Conservation (phyloP, 2,329 filamentous ascomycete species). For the Colletotrichum tanaceti region DNA sequence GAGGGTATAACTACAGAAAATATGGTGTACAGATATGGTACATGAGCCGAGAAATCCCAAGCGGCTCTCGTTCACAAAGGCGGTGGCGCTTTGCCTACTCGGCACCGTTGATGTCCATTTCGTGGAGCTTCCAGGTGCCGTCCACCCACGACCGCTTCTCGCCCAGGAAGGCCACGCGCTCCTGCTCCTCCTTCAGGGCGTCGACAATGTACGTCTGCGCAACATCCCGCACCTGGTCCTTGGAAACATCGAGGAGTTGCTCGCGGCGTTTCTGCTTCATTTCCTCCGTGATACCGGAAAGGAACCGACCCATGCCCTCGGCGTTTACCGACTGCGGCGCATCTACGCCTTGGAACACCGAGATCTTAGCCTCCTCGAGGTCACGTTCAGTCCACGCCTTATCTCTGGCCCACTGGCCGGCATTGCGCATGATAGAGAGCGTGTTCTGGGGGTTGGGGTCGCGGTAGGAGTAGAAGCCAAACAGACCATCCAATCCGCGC, state of each 20-base stretch:
- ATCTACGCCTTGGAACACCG: constrained; percentile 91
- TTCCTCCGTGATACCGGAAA: constrained; percentile 85
- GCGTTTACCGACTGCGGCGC: constrained; percentile 87
- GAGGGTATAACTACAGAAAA: constrained; percentile 39
- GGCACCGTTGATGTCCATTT: constrained; percentile 73
- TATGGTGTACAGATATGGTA: constrained; percentile 36
- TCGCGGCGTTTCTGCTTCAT: constrained; percentile 90
- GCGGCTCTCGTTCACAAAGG: neutral
- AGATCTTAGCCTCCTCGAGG: constrained; percentile 95
- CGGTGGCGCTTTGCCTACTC: constrained; percentile 44
- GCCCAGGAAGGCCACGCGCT: constrained; percentile 80
- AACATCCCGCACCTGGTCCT: constrained; percentile 80
- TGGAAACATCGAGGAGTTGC: constrained; percentile 86
- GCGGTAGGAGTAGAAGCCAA: constrained; percentile 96
- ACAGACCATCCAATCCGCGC: constrained; percentile 82
- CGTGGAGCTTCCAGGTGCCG: constrained; percentile 77
- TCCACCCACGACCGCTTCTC: constrained; percentile 85
- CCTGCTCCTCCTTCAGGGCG: constrained; percentile 67
- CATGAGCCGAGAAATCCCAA: constrained; percentile 1
- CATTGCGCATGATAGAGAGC: constrained; percentile 83
- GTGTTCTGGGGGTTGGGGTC: constrained; percentile 95
- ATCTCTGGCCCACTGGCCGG: constrained; percentile 85
- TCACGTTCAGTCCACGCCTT: constrained; percentile 85
- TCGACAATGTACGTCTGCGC: constrained; percentile 86
- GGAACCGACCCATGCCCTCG: constrained; percentile 87